Evolutionary conservation across 371 early-diverging fungal species (phyloP), one percentile per base, ranked within the genome.

Genomic region (Vittaforma corneae): DNA sequence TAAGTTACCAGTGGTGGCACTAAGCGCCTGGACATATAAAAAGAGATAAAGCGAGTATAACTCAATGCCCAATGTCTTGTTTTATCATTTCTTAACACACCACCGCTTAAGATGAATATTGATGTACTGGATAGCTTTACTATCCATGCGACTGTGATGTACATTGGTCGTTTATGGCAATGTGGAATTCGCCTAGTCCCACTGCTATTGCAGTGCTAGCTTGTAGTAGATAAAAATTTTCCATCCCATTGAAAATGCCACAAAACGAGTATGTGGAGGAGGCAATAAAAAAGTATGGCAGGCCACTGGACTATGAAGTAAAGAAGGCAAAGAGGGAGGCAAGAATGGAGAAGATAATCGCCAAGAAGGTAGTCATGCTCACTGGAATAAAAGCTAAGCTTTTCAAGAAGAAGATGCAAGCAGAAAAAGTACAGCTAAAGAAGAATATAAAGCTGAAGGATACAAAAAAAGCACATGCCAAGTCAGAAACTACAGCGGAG

Each of bases 221-320:
- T n/a, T n/a, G n/a, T n/a, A n/a, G n/a, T n/a, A n/a, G n/a, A 32
- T 40, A 59, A 42, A 48, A 55, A 29, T 4, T 47, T 61, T 40
- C 24, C 2, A 4, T 3, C 3, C 29, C 22, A 20, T 66, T 29
- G n/a, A 2, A 11, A 33, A 81, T 81, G 98, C 93, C 97, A 71
- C 97, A 98, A 85, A 93, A 94, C 87, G 92, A 96, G 81, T 94
- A 93, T 82, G 93, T 98, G 81, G 99, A 98, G 83, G 88, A 92
- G 80, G 82, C 88, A 70, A 92, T 98, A 75, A 93, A 91, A 83
- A 84, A 87, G 77, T 88, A 92, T 83, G 99, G 99, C 74, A 87
- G 93, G 65, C 85, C 90, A 63, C 82, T 94, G 66, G 90, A 97
- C 83, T 85, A 92, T 77, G 92, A 86, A 65, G 91, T 92, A 82